Conservation (phyloP, 2,329 filamentous ascomycete species). For the Cercospora brassicicola region DNA sequence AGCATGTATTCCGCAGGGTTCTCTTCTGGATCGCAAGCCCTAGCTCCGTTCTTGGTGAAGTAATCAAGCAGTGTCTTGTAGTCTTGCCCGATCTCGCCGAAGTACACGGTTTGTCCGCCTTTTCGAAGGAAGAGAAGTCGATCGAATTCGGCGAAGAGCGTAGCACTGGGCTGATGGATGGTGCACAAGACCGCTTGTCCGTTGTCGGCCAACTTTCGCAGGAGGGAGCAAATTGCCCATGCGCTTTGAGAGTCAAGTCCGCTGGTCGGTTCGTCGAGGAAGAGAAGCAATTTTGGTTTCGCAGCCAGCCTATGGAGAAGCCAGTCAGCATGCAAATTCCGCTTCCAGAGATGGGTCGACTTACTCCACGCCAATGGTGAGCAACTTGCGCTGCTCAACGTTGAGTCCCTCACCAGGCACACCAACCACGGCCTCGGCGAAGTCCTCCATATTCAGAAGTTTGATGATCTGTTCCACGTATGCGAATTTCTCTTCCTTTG, state of each 20-base stretch:
- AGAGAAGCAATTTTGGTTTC: constrained; percentile 60
- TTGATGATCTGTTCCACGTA: constrained; percentile 66
- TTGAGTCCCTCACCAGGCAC: constrained; percentile 62
- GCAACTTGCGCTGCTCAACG: constrained; percentile 61
- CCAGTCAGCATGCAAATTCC: constrained; percentile 65
- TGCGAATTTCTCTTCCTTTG: constrained; percentile 58
- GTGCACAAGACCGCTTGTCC: constrained; percentile 52
- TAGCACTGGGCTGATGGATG: constrained; percentile 49
- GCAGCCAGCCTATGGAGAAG: constrained; percentile 60
- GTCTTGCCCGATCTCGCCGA: constrained; percentile 49
- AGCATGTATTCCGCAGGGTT: constrained; percentile 79
- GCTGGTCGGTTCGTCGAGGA: constrained; percentile 60
- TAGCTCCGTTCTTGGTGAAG: constrained; percentile 65
- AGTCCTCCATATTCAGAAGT: constrained; percentile 67
- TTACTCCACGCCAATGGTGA: constrained; percentile 62
- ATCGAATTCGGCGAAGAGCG: constrained; percentile 50
- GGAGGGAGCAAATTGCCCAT: constrained; percentile 63
- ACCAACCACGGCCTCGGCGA: constrained; percentile 63
- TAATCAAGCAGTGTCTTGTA: constrained; percentile 45
- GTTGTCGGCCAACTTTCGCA: constrained; percentile 59
- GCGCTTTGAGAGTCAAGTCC: constrained; percentile 65
- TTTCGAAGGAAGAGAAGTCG: constrained; percentile 46
- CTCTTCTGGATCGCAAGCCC: constrained; percentile 55
- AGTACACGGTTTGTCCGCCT: constrained; percentile 50
- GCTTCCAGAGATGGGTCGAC: constrained; percentile 44